phyloP scores from a whole-genome alignment of 1,139 yeast genomes.

The Candida gigantensis region DNA sequence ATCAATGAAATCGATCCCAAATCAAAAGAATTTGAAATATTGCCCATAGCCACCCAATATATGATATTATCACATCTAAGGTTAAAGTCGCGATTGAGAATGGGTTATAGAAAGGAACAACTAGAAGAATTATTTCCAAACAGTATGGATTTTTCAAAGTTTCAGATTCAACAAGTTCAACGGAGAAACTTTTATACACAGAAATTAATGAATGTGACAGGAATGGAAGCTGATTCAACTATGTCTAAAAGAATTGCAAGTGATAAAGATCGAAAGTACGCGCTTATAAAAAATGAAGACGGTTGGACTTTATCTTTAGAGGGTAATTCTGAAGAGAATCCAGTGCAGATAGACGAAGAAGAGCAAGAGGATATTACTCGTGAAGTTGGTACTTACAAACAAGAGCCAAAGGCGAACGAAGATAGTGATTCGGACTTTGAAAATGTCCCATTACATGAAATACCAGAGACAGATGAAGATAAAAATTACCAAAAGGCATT shows the following conservation, averaged over 20 bases:
- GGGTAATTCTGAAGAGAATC: slow-evolving; percentile 34
- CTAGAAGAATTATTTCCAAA: slow-evolving; percentile 77
- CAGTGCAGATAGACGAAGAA: slow-evolving; percentile 36
- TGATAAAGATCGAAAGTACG: slow-evolving; percentile 75
- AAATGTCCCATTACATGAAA: slow-evolving; percentile 47
- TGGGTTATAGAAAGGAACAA: slow-evolving; percentile 92
- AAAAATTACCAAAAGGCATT: slow-evolving; percentile 33
- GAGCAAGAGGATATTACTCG: slow-evolving; percentile 10
- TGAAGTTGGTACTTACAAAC: slow-evolving; percentile 8
- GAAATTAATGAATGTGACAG: slow-evolving; percentile 78
- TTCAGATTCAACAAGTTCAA: slow-evolving; percentile 91
- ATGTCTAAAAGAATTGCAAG: slow-evolving; percentile 73
- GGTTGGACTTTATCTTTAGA: slow-evolving; percentile 84
- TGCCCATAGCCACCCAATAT: slow-evolving; percentile 85
- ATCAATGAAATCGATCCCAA: slow-evolving; percentile 69
- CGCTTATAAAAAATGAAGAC: slow-evolving; percentile 70
- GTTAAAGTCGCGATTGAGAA: slow-evolving; percentile 81
- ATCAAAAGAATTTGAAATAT: slow-evolving; percentile 59
- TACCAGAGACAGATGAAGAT: slow-evolving; percentile 29
- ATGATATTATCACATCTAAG: slow-evolving; percentile 83
- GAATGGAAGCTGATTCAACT: slow-evolving; percentile 67
- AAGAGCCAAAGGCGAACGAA: not conserved
- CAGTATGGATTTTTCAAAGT: slow-evolving; percentile 85
- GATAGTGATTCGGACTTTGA: slow-evolving; percentile 60
- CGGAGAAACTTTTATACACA: slow-evolving; percentile 91